Evolutionary conservation across 441 rosid species (phyloP).

Genomic region (Mallotus repandus): DNA sequence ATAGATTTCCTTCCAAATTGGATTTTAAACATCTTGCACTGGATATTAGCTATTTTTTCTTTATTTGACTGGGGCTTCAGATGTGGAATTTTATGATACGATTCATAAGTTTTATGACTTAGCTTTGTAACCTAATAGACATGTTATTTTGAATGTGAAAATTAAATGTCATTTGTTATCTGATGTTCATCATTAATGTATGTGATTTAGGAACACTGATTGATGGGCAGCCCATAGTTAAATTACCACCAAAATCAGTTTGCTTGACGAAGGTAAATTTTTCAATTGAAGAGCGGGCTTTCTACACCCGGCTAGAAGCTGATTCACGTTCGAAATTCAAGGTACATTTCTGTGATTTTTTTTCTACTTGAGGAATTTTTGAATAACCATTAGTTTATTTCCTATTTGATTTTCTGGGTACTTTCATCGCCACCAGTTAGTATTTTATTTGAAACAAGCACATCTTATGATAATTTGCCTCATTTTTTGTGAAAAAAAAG

Average conservation of each 20-base stretch:
- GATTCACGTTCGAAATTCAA: conserved; percentile 79
- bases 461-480: neutral
- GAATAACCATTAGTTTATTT: conserved; percentile 1
- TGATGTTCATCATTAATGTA: conserved; percentile 27
- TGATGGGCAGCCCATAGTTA: conserved; percentile 83
- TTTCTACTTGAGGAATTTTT: neutral
- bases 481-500: neutral
- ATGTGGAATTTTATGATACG: conserved; percentile 3
- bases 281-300: conserved; percentile 79
- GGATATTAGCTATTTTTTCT: neutral
- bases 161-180: conserved; percentile 13
- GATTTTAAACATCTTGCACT: neutral
- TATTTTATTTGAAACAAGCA: no score
- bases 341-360: conserved; percentile 39
- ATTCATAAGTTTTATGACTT: conserved; percentile 3
- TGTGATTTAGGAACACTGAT: conserved; percentile 69
- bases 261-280: conserved; percentile 69
- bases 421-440: no score
- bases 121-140: conserved; percentile 6
- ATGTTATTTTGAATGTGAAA: conserved; percentile 16
- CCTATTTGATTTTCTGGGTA: neutral
- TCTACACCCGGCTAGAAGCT: conserved; percentile 79
- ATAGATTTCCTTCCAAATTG: neutral
- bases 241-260: conserved; percentile 72
- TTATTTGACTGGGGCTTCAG: neutral